Conservation (phyloP, 192 early-diverging fungal genomes). For the Linnemannia hyalina region DNA sequence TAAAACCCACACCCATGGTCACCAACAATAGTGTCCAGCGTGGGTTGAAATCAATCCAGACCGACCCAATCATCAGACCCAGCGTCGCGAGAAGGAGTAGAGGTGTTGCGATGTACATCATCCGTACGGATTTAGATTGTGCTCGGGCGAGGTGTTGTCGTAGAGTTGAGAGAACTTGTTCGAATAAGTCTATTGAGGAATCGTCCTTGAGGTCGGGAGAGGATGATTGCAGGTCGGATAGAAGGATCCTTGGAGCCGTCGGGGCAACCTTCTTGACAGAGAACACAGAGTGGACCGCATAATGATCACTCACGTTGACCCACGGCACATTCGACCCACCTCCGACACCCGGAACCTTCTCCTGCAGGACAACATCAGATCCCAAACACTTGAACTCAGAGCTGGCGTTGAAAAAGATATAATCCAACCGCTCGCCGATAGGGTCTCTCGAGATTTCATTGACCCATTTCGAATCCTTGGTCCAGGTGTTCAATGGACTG, state of each 20-base stretch:
- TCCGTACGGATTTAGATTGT: background rate
- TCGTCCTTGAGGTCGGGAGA: background rate
- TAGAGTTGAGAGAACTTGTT: conserved; percentile 11
- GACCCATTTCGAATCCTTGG: conserved; percentile 31
- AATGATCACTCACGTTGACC: conserved; percentile 43
- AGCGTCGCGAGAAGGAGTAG: background rate
- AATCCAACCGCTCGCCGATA: conserved; percentile 65
- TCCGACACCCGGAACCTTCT: background rate
- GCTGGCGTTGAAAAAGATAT: conserved; percentile 59
- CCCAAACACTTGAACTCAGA: conserved; percentile 42
- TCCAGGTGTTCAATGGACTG: conserved; percentile 64
- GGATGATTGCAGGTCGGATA: background rate
- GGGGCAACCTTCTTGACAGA: background rate
- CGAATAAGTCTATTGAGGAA: conserved; percentile 5
- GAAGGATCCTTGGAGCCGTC: background rate
- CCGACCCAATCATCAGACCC: background rate
- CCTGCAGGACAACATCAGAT: conserved; percentile 17
- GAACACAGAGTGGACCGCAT: conserved; percentile 27
- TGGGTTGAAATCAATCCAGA: conserved; percentile 3
- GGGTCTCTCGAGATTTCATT: conserved; percentile 22
- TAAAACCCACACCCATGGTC: background rate
- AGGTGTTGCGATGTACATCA: background rate
- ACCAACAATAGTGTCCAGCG: background rate
- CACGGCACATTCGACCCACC: background rate
- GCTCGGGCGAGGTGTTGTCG: conserved; percentile 9